Evolutionary conservation across 805 yeast species (phyloP), one percentile per base, ranked within the genome.

Genomic region (Tetrapisispora phaffii): DNA sequence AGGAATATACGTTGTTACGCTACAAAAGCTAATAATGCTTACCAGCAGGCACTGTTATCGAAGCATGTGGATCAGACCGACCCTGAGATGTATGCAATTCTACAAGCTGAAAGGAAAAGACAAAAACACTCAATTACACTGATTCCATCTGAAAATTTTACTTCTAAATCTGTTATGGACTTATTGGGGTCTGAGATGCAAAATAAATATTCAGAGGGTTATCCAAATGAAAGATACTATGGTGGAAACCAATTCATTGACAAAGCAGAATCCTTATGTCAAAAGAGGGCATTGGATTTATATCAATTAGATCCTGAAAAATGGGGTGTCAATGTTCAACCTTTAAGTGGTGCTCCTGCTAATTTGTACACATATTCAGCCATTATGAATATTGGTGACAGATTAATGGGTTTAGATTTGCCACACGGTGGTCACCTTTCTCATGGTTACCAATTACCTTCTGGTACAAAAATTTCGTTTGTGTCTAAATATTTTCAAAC

Each of bases 401-500:
- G 97, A 66, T 69, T 90, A 53, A 90, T 90, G 98, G 98, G 98
- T 58, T 77, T 90, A 52, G 97, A 90, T 66, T 77, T 90, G 62
- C 97, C 98, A 49, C 97, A 90, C 60, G 98, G 98, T 59, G 98
- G 98, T 54, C 98, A 90, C 67, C 77, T 90, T 65, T 85, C 95
- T 36, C 98, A 90, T 65, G 98, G 98, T 56, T 90, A 90, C 71
- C 96, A 88, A 72, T 85, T 96, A 44, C 80, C 83, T 50, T 70
- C 85, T 51, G 68, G 67, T 15, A 82, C 89, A 60, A 89, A 89
- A 73, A 89, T 90, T 61, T 85, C 95, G 34, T 85, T 78, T 61
- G 81, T 90, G 55, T 88, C 97, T 44, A 90, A 87, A 59, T 90
- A 90, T 71, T 90, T 90, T 72, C 93, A 87, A 70, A 88, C 96